phyloP scores from a whole-genome alignment of 345 rosid genomes.

The Eutrema heterophyllum region DNA sequence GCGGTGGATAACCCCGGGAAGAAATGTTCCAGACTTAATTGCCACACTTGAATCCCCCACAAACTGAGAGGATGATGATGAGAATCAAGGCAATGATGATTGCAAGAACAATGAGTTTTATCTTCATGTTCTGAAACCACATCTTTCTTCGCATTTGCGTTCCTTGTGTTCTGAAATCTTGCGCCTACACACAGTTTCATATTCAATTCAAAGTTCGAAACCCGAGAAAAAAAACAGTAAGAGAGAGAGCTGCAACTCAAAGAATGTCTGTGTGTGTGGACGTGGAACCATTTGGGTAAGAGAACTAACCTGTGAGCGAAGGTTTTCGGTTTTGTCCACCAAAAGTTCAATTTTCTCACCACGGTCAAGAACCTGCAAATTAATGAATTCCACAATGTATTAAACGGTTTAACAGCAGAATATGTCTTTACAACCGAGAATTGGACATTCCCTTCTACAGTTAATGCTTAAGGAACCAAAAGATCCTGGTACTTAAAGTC shows the following conservation, averaged over 20 bases:
- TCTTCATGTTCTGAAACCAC: conserved; percentile 98
- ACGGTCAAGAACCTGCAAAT: conserved; percentile 77
- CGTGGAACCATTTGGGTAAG: conserved; percentile 8
- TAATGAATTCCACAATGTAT: neutral
- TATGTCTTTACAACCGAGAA: neutral
- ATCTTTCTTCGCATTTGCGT: conserved; percentile 83
- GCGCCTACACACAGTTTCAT: conserved; percentile 47
- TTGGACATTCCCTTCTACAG: neutral
- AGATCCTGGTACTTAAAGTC: neutral
- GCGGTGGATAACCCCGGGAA: no score
- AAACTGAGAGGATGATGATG: conserved; percentile 64
- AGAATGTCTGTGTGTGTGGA: neutral
- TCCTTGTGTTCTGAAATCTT: conserved; percentile 81
- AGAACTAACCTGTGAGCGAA: conserved; percentile 76
- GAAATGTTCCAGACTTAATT: conserved; percentile 17
- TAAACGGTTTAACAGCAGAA: neutral
- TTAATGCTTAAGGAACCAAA: neutral
- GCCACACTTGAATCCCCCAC: conserved; percentile 81
- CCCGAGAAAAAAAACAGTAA: neutral
- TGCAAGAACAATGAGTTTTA: conserved; percentile 75
- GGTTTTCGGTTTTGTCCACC: conserved; percentile 95
- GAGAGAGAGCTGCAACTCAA: neutral
- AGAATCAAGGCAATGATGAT: conserved; percentile 71
- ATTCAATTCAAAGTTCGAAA: neutral
- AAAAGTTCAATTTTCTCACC: conserved; percentile 88